Evolutionary conservation across 352 stramenopile species (phyloP), one percentile per base, ranked within the genome.

Genomic region (Saprolegnia diclina): DNA sequence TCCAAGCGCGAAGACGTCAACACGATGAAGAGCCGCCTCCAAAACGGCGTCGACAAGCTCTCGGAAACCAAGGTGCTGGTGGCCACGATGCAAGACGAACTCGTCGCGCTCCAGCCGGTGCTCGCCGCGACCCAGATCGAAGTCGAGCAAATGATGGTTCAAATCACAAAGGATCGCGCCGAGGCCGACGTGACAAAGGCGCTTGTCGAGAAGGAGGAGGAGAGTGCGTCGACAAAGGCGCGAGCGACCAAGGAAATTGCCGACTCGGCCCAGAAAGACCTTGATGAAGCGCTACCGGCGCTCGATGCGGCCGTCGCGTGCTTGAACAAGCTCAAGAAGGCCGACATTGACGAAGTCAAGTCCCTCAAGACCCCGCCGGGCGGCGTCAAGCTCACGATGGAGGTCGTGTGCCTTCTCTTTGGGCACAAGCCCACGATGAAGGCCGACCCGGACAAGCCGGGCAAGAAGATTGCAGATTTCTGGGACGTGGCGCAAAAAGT

Each of bases 261-360:
- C 21, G 84, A 92, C 19, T 95, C 92, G 1, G 88, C 89, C 0
- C 87, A 97, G 62, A 76, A 79, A 2, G 91, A 97, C 71, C 73
- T 97, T 13, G 90, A 96, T 67, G 88, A 89, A 2, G 90, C 90
- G 6, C 65, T 97, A 0, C 90, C 90, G 5, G 89, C 89, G 2
- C 71, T 97, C 0, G 89, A 97, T 22, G 83, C 88, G 0, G 90
- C 90, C 21, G 67, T 97, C 3, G 87, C 93, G 65, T 96, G 89
- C 66, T 71, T 97, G 10, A 96, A 97, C 69, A 81, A 85, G 18
- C 76, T 97, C 0, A 96, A 97, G 65, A 97, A 96, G 69, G 73
- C 83, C 11, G 88, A 97, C 72, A 96, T 97, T 61, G 88, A 96
- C 65, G 91, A 97, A 76, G 88, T 97, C 3, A 97, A 97, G 71